Conservation (phyloP, 2,329 filamentous ascomycete species). For the Sphaerulina vaccinii region DNA sequence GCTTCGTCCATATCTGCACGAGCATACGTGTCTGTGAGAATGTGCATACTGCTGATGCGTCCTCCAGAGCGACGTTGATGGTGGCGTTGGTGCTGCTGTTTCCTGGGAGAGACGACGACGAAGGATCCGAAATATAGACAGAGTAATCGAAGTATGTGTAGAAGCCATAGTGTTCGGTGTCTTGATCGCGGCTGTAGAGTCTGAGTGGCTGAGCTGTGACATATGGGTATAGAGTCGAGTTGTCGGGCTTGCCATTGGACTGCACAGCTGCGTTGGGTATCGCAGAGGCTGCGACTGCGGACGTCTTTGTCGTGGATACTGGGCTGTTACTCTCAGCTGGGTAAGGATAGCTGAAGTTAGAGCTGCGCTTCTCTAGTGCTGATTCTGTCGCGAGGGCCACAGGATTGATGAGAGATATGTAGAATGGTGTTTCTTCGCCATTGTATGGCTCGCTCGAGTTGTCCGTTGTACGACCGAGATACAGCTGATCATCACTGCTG, state of each 20-base stretch:
- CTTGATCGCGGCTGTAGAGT: constrained; percentile 77
- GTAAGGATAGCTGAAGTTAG: constrained; percentile 30
- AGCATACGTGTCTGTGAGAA: constrained; percentile 62
- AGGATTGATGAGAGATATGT: constrained; percentile 66
- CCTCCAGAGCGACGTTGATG: constrained; percentile 20
- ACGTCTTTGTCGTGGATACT: constrained; percentile 28
- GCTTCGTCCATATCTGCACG: constrained; percentile 62
- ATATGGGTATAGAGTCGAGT: constrained; percentile 69
- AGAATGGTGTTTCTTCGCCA: constrained; percentile 86
- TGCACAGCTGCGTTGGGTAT: constrained; percentile 65
- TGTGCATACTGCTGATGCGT: constrained; percentile 42
- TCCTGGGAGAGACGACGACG: constrained; percentile 38
- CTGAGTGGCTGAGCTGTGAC: constrained; percentile 72
- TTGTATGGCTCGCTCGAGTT: constrained; percentile 67
- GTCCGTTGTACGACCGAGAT: constrained; percentile 85
- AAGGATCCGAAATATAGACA: constrained; percentile 62
- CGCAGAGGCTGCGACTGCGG: constrained; percentile 49
- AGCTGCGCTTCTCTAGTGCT: constrained; percentile 23
- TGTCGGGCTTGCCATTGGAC: constrained; percentile 68
- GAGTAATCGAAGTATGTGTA: constrained; percentile 88
- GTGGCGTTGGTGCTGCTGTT: constrained; percentile 31
- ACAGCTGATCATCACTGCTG: constrained; percentile 68
- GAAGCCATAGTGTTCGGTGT: constrained; percentile 84
- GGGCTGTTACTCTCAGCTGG: constrained; percentile 12
- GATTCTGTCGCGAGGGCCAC: constrained; percentile 32